These are phyloP conservation scores for Corymbia maculata DNA, from an alignment of 345 rosid species.

Conservation along the genomic window DNA sequence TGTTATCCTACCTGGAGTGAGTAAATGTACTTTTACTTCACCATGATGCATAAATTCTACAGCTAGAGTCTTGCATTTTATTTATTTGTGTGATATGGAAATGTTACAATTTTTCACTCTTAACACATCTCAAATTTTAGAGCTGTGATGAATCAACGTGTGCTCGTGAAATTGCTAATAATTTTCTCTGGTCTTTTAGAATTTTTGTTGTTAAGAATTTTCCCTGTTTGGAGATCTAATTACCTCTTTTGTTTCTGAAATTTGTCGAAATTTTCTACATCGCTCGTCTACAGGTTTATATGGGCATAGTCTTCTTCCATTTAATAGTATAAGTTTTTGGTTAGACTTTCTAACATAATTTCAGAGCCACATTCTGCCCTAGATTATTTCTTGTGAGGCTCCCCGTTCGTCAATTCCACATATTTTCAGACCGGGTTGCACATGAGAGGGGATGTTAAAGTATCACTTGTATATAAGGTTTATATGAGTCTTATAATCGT, in stretches of 20 bases:
- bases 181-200: neutral
- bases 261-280: neutral
- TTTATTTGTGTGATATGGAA: neutral
- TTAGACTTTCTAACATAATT: neutral
- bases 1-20: conserved; percentile 89
- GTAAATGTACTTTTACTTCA: conserved; percentile 20
- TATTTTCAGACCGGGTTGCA: neutral
- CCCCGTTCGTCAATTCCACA: neutral
- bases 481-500: neutral
- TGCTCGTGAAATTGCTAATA: neutral
- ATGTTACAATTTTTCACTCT: neutral
- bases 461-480: neutral
- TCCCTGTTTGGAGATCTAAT: neutral
- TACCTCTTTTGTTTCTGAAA: neutral
- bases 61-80: neutral
- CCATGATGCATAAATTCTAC: neutral
- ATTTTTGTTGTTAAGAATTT: neutral
- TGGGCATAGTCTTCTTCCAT: neutral
- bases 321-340: neutral
- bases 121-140: neutral
- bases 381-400: neutral
- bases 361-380: neutral
- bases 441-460: neutral
- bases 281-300: neutral
- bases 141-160: neutral